These are phyloP conservation scores for Sisymbrium altissimum DNA, from an alignment of 345 rosid genomes.

Conservation along the genomic window DNA sequence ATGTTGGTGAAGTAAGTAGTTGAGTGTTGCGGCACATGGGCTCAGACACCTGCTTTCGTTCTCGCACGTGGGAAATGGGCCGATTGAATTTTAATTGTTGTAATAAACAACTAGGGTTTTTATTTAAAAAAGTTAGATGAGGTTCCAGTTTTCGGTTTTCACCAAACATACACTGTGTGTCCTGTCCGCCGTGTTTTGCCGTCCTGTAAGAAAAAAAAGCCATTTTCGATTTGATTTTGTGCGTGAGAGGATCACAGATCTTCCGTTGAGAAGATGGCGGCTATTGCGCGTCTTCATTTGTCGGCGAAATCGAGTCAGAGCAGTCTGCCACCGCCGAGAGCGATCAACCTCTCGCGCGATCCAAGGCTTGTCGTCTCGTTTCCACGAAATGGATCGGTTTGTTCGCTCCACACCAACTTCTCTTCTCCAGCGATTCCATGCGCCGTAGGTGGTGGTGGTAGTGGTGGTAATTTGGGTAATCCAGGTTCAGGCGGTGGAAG, in stretches of 20 bases:
- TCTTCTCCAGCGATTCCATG: constrained; percentile 9
- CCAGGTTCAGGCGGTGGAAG: constrained; percentile 34
- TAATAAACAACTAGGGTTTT: constrained; percentile 4
- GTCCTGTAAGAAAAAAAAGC: neutral
- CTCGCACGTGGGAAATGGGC: constrained; percentile 24
- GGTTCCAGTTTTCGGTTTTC: neutral
- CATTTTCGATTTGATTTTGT: neutral
- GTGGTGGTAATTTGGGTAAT: constrained; percentile 18
- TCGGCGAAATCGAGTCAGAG: constrained; percentile 32
- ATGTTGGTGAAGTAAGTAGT: constrained; percentile 30
- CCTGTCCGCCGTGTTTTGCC: neutral
- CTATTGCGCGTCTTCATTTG: constrained; percentile 37
- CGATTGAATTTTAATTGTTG: neutral
- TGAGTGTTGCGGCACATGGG: constrained; percentile 23
- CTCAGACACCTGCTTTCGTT: neutral
- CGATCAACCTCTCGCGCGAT: constrained; percentile 26
- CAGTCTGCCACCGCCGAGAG: constrained; percentile 17
- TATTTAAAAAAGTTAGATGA: neutral
- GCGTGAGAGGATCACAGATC: neutral
- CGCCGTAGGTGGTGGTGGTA: constrained; percentile 38
- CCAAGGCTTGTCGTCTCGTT: constrained; percentile 21
- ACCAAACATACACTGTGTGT: neutral
- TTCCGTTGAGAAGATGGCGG: constrained; percentile 33
- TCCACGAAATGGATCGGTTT: constrained; percentile 27
- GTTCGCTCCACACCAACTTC: constrained; percentile 18